Conservation (phyloP, 140 eudicot genomes). For the Flaveria floridana region DNA sequence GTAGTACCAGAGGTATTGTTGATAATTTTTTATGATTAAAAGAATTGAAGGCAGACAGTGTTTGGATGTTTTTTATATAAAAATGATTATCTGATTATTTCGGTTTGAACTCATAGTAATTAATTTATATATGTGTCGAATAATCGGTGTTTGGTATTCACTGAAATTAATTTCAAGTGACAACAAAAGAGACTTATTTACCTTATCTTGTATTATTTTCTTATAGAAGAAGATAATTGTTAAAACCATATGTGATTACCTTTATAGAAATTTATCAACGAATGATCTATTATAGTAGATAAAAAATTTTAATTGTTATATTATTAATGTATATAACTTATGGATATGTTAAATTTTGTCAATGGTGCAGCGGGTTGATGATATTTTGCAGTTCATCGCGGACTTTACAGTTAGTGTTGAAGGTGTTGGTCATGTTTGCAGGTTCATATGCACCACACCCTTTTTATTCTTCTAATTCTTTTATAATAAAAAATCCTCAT, state of each 20-base stretch:
- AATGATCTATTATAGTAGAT: neutral
- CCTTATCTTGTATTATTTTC: neutral
- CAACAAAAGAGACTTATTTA: too few species aligned
- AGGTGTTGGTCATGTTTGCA: conserved; percentile 98
- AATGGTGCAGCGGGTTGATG: conserved; percentile 74
- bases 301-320: neutral
- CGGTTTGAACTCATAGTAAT: neutral
- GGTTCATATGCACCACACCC: conserved; percentile 40
- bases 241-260: neutral
- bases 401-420: conserved; percentile 78
- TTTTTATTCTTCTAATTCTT: neutral
- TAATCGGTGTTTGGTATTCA: neutral
- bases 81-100: neutral
- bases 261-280: neutral
- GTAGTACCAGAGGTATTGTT: conserved; percentile 78
- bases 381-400: conserved; percentile 70
- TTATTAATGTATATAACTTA: neutral
- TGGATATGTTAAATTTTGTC: conserved; percentile 2
- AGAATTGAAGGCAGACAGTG: neutral
- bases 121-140: neutral
- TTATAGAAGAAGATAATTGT: neutral
- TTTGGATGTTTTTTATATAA: neutral
- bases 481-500: too few species aligned
- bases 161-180: too few species aligned
- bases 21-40: neutral